Base-by-base conservation (phyloP, 1,284 basidiomycete species). In the Cryptococcus depauperatus region DNA sequence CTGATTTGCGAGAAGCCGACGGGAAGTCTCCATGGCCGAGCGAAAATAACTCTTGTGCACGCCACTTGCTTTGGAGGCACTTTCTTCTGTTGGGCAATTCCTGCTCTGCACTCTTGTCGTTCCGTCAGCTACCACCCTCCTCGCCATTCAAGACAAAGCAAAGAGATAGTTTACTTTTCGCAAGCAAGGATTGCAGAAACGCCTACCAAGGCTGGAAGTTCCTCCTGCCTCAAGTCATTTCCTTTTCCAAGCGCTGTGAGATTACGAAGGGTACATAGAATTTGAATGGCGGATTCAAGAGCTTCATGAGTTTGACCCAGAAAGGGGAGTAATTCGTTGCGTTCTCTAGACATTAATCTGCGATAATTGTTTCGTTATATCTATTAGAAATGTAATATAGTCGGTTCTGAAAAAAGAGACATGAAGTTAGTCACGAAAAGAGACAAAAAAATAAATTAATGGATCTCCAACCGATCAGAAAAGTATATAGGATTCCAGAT, bases 151-250 rank as follows among this genome's bases (percentile, higher is more conserved):
- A n/a, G 26, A 16, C 16, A 19, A n/a, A 28, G 27, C 13, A 29
- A 4, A 28, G 9, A 28, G n/a, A 16, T 5, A 25, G 30, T 14
- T 35, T 46, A 69, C 69, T 54, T 56, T 52, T 71, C 69, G 38
- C 66, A 69, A 1, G 57, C 69, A 14, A 71, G 41, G 29, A 71
- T 43, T 0, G 66, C 69, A n/a, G 58, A 50, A 6, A 69, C 61
- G 23, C 65, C 67, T 4, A 64, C 61, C 34, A 71, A 51, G 18
- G 69, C 69, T 1, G 64, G 51, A 23, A 61, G 44, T 44, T 68
- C 64, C 46, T 66, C 62, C 11, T 60, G 37, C 29, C 50, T 47
- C 19, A 68, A 50, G 42, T 62, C 58, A 43, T 64, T 65, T 5
- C 64, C 64, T 41, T 57, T 61, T 6, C 67, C 64, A 0, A 62